Conservation (phyloP, 805 yeast species). For the Clavispora vitiphila region DNA sequence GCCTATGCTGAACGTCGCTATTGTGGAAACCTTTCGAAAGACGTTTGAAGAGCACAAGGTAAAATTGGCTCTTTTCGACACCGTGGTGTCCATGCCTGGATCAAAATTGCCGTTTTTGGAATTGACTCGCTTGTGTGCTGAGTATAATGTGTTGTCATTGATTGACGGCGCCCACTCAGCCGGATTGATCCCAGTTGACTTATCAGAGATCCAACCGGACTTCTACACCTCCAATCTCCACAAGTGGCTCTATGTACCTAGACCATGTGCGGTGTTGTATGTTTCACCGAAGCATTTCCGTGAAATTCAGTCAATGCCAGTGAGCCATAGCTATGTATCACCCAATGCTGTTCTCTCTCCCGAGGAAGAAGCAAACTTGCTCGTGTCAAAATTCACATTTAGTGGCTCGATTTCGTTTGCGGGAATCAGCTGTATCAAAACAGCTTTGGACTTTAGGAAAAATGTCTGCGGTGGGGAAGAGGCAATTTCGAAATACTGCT, state of each 20-base stretch:
- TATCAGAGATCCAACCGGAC: constrained; percentile 46
- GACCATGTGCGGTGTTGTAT: constrained; percentile 55
- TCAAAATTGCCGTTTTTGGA: constrained; percentile 51
- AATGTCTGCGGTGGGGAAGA: constrained; percentile 59
- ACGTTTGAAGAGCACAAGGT: constrained; percentile 18
- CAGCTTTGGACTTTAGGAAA: constrained; percentile 50
- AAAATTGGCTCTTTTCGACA: constrained; percentile 49
- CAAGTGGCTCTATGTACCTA: constrained; percentile 62
- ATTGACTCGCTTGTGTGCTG: constrained; percentile 41
- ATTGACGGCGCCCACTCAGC: constrained; percentile 73
- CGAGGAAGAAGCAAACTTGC: constrained; percentile 20
- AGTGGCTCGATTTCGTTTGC: constrained; percentile 49
- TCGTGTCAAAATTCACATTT: constrained; percentile 45
- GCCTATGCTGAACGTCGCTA: constrained; percentile 16
- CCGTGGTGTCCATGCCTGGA: constrained; percentile 63
- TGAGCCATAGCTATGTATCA: constrained; percentile 44
- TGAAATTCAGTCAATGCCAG: constrained; percentile 51
- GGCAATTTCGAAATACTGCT: constrained; percentile 44
- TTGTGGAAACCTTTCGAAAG: constrained; percentile 20
- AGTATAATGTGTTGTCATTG: constrained; percentile 45
- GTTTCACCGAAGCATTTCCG: constrained; percentile 49
- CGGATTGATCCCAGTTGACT: constrained; percentile 47
- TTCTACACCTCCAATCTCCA: constrained; percentile 60
- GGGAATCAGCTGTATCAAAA: constrained; percentile 34
- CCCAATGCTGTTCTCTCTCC: constrained; percentile 23